A percentile compares a stretch with the other conserved stretches of the same genome.
Conservation (phyloP, 768 basidiomycete species). For the Holtermanniella nyarrowii region DNA sequence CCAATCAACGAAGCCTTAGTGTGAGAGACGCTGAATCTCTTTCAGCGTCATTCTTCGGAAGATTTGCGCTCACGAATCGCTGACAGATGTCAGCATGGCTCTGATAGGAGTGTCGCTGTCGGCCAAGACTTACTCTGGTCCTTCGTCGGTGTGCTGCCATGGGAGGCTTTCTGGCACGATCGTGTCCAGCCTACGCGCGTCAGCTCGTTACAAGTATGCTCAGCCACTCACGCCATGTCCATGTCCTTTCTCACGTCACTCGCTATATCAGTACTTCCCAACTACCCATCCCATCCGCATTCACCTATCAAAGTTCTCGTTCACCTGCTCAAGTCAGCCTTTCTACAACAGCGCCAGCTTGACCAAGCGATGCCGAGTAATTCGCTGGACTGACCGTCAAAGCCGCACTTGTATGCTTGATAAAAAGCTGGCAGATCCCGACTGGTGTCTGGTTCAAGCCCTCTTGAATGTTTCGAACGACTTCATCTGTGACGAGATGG, state of each 20-base stretch:
- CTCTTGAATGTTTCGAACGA: constrained; percentile 55
- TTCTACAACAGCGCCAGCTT: neutral
- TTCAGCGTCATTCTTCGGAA: neutral
- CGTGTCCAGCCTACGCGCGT: constrained; percentile 52
- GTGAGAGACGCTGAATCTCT: constrained; percentile 78
- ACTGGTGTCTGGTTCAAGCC: constrained; percentile 63
- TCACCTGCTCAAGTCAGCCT: constrained; percentile 44
- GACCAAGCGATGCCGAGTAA: too few species aligned
- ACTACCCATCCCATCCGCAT: constrained; percentile 35
- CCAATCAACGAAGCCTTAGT: constrained; percentile 82
- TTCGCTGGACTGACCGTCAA: constrained; percentile 64
- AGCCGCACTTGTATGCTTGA: constrained; percentile 45
- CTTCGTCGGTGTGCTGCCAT: constrained; percentile 85
- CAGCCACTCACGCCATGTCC: constrained; percentile 57
- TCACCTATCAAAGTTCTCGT: constrained; percentile 79
- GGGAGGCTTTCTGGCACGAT: constrained; percentile 73
- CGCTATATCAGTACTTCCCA: neutral
- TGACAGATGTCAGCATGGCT: constrained; percentile 1
- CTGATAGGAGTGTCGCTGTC: neutral
- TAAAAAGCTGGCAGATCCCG: constrained; percentile 82
- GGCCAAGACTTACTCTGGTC: constrained; percentile 61
- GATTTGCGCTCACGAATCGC: neutral
- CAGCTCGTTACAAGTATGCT: neutral
- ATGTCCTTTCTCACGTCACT: constrained; percentile 53
- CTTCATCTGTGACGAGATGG: constrained; percentile 72